Conservation (phyloP, 2,329 filamentous ascomycete genomes). For the Venturia carpophila region DNA sequence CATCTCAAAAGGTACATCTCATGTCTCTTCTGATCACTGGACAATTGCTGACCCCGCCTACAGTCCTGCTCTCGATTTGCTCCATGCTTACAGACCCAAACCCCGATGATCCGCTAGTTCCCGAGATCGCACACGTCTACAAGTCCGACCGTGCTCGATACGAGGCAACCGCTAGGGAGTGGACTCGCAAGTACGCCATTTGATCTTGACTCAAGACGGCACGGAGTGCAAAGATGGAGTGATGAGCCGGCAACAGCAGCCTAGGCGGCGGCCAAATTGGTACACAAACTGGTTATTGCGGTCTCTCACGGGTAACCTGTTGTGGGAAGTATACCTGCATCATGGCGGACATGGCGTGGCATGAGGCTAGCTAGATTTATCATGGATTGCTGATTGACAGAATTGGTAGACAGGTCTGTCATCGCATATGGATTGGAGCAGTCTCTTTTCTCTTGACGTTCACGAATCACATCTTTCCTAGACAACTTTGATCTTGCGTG, state of each 20-base stretch:
- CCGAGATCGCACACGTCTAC: constrained; percentile 99
- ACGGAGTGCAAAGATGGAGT: not conserved
- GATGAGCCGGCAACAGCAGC: not conserved
- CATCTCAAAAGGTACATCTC: constrained; percentile 78
- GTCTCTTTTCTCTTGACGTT: constrained; percentile 5
- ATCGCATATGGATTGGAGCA: constrained; percentile 3
- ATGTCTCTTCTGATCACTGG: not conserved
- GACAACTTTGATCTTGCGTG: not conserved
- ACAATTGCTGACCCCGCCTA: constrained; percentile 20
- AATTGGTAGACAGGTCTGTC: constrained; percentile 5
- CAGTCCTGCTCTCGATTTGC: constrained; percentile 96
- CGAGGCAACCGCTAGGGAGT: constrained; percentile 93
- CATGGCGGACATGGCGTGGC: not conserved
- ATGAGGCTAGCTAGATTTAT: constrained; percentile 8
- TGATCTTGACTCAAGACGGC: constrained; percentile 37
- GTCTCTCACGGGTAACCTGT: not conserved
- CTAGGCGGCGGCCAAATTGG: constrained; percentile 3
- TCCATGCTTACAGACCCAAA: constrained; percentile 99
- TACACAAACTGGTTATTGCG: not conserved
- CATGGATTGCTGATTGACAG: not conserved
- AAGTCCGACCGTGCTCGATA: constrained; percentile 96
- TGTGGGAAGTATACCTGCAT: not conserved
- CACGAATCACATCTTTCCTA: not conserved
- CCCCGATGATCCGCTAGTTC: constrained; percentile 95
- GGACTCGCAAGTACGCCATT: constrained; percentile 98